Percentiles rank a stretch among this genome's conserved stretches.
Evolutionary conservation across 75 land plant species (phyloP).

Genomic region (Selaginella moellendorffii): DNA sequence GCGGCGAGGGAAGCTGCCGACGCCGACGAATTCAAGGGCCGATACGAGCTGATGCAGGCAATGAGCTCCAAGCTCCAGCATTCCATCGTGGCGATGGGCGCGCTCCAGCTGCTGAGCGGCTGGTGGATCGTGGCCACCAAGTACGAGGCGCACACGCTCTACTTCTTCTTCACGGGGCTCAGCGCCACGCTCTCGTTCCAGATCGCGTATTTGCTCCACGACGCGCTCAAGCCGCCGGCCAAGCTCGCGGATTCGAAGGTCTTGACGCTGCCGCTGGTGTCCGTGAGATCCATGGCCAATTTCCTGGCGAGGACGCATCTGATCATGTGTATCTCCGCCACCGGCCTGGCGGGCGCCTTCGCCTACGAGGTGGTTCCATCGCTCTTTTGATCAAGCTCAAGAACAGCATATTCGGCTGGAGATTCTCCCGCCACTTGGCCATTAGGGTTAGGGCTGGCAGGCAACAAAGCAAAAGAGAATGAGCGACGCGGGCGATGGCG

Average conservation of each 20-base stretch:
- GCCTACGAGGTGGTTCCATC: background rate
- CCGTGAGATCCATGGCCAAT: background rate
- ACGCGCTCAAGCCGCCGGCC: background rate
- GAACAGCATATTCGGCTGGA: too few relatives aligned
- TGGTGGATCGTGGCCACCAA: background rate
- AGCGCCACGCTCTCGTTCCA: background rate
- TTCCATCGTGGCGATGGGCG: background rate
- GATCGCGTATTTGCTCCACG: background rate
- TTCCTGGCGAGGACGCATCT: background rate
- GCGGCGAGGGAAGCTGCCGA: background rate
- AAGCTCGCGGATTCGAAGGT: background rate
- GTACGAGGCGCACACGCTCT: background rate
- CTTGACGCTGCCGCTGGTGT: background rate
- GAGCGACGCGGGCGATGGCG: too few relatives aligned
- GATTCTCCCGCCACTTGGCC: too few relatives aligned
- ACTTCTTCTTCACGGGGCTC: background rate
- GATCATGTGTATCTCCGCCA: background rate
- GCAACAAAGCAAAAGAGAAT: too few relatives aligned
- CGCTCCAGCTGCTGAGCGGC: background rate
- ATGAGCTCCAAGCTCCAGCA: background rate
- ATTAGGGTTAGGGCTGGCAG: too few relatives aligned
- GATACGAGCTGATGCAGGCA: background rate
- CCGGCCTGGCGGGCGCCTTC: background rate
- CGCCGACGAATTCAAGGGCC: background rate
- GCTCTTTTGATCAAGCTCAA: background rate